Percentiles rank a stretch among this genome's conserved stretches.
These are phyloP conservation scores for Hypomontagnella monticulosa DNA, from an alignment of 495 filamentous ascomycete species.

Conservation along the genomic window DNA sequence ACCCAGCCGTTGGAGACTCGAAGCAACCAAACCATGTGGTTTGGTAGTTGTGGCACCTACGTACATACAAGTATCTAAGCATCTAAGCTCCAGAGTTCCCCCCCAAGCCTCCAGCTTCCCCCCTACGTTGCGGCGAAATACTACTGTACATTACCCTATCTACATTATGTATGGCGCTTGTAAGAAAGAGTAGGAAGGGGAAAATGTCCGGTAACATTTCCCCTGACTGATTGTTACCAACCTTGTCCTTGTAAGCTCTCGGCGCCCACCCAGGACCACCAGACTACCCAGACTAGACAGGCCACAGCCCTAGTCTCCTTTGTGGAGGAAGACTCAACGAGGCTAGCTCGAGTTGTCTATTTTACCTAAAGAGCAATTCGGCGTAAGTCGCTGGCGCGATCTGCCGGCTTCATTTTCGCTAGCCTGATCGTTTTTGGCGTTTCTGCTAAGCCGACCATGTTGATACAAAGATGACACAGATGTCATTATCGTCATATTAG, in stretches of 20 bases:
- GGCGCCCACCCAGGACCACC: conserved; percentile 2
- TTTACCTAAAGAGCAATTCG: conserved; percentile 27
- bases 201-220: conserved; percentile 44
- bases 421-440: conserved; percentile 14
- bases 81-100: not conserved
- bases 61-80: conserved; percentile 22
- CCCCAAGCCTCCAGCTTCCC: conserved; percentile 15
- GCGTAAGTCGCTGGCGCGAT: conserved; percentile 30
- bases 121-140: conserved; percentile 39
- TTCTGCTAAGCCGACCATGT: conserved; percentile 30
- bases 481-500: conserved; percentile 31
- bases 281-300: not conserved
- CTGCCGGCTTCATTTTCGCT: conserved; percentile 41
- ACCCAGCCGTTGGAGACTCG: conserved; percentile 31
- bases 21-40: conserved; percentile 51
- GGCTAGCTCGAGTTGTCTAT: conserved; percentile 27
- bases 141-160: conserved; percentile 18
- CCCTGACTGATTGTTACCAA: conserved; percentile 42
- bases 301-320: conserved; percentile 6
- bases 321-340: conserved; percentile 33
- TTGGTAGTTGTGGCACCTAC: conserved; percentile 35
- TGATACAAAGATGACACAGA: conserved; percentile 35
- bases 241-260: conserved; percentile 37
- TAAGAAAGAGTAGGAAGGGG: conserved; percentile 23
- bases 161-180: conserved; percentile 18